These are phyloP conservation scores for Lipomyces orientalis DNA, from an alignment of 805 yeast species.

Conservation along the genomic window DNA sequence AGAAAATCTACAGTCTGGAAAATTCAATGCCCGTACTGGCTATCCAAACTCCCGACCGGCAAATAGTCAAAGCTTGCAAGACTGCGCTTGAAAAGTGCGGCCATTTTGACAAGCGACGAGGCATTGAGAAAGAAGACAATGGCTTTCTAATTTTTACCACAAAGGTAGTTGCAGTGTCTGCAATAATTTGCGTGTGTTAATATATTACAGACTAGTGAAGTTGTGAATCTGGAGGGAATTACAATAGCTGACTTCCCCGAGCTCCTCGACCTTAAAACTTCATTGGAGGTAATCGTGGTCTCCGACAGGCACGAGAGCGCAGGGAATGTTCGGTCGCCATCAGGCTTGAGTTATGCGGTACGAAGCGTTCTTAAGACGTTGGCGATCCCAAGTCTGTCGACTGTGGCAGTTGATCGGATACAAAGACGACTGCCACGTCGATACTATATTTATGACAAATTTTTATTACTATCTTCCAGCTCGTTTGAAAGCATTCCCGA, in stretches of 20 bases:
- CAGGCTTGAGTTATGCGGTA: not conserved
- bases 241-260: not conserved
- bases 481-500: conserved; percentile 49
- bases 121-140: conserved; percentile 21
- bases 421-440: conserved; percentile 53
- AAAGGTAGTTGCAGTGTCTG: conserved; percentile 11
- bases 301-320: not conserved
- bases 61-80: conserved; percentile 26
- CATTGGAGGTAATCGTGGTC: conserved; percentile 1
- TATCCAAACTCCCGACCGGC: conserved; percentile 12
- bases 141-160: conserved; percentile 25
- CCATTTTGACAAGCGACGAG: conserved; percentile 26
- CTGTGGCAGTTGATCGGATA: not conserved
- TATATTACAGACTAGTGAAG: not conserved
- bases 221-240: not conserved
- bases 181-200: not conserved
- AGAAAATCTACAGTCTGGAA: not conserved
- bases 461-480: conserved; percentile 58
- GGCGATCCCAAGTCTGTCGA: not conserved
- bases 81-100: conserved; percentile 20
- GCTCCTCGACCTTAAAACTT: not conserved
- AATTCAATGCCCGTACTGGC: conserved; percentile 22
- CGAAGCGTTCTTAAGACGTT: not conserved
- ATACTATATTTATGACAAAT: conserved; percentile 66
- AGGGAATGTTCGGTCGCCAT: not conserved